Base-by-base conservation (phyloP, 495 filamentous ascomycete species). In the Evansstolkia leycettana region DNA sequence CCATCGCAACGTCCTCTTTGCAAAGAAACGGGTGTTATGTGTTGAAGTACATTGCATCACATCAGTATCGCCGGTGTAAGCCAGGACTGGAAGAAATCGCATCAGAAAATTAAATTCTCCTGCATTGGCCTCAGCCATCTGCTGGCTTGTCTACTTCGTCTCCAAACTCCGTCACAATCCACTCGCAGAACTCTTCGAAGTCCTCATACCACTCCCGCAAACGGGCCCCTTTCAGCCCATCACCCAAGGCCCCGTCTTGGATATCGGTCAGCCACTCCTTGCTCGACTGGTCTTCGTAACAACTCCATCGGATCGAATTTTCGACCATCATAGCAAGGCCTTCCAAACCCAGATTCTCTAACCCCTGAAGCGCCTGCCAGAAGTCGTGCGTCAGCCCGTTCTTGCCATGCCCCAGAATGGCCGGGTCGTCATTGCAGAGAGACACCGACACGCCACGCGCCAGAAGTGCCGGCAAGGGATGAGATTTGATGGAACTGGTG, bases 111-210 rank as follows among this genome's bases (percentile, higher is more conserved):
- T n/a, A n/a, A 9, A 23, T 23, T 5, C 20, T 23, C 20, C 20
- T n/a, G n/a, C n/a, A n/a, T n/a, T 13, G 16, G n/a, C 5, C 27
- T 31, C 38, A 48, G 19, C 62, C 59, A 33, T 67, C 64, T 9
- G 59, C 60, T 17, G 60, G 61, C 46, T 72, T 67, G 30, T 79
- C 72, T 17, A 61, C 62, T 45, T 72, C 66, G 30, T 79, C 72
- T 11, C 78, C 80, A 67, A 75, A 93, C 52, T 90, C 81, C 33
- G 72, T 59, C 6, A 94, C 80, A 36, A 96, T 63, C 88, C 87
- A 96, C 34, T 84, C 66, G 54, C 88, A 95, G 50, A 93, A 98
- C 41, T 71, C 65, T 61, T 98, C 90, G 76, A 89, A 95, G 32
- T 80, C 71, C 29, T 67, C 56, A 28, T 67, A 70, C 82, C 86